Percentiles rank a stretch among this genome's conserved stretches.
Evolutionary conservation across 2,329 filamentous ascomycete species (phyloP).

Genomic region (Talaromyces sp.): DNA sequence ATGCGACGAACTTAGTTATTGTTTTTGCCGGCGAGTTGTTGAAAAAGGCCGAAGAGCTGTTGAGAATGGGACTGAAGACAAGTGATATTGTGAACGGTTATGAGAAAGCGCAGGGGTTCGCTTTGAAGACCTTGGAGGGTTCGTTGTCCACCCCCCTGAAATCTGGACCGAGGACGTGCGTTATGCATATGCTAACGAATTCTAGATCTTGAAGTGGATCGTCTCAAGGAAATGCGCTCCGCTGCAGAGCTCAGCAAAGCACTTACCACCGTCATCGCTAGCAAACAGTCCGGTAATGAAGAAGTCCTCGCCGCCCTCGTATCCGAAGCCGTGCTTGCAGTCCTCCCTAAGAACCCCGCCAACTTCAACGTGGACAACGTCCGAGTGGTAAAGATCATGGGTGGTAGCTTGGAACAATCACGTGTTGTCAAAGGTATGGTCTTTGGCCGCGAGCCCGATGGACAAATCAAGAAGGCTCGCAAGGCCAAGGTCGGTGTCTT

Average conservation of each 20-base stretch:
- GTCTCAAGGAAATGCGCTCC: conserved; percentile 77
- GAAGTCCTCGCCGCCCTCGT: conserved; percentile 82
- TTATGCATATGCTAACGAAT: not conserved
- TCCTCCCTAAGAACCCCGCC: conserved; percentile 88
- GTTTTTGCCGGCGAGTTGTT: conserved; percentile 90
- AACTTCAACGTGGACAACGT: conserved; percentile 99
- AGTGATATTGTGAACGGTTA: conserved; percentile 95
- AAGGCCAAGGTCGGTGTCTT: conserved; percentile 97
- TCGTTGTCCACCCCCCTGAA: conserved; percentile 22
- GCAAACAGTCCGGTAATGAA: conserved; percentile 94
- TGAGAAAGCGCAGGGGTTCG: conserved; percentile 87
- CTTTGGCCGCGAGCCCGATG: conserved; percentile 92
- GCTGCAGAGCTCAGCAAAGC: conserved; percentile 88
- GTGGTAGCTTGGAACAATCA: conserved; percentile 89
- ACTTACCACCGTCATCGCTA: conserved; percentile 88
- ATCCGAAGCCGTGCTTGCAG: conserved; percentile 75
- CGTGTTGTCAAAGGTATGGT: conserved; percentile 97
- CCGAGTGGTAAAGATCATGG: conserved; percentile 99
- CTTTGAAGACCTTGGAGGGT: conserved; percentile 77
- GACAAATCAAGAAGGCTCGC: conserved; percentile 79
- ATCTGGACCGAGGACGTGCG: not conserved
- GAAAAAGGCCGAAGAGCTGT: conserved; percentile 92
- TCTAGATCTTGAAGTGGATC: conserved; percentile 76
- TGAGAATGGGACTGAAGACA: conserved; percentile 97
- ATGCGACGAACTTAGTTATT: conserved; percentile 96